Evolutionary conservation across 2,329 filamentous ascomycete species (phyloP).

Genomic region (Hypomyces perniciosus): DNA sequence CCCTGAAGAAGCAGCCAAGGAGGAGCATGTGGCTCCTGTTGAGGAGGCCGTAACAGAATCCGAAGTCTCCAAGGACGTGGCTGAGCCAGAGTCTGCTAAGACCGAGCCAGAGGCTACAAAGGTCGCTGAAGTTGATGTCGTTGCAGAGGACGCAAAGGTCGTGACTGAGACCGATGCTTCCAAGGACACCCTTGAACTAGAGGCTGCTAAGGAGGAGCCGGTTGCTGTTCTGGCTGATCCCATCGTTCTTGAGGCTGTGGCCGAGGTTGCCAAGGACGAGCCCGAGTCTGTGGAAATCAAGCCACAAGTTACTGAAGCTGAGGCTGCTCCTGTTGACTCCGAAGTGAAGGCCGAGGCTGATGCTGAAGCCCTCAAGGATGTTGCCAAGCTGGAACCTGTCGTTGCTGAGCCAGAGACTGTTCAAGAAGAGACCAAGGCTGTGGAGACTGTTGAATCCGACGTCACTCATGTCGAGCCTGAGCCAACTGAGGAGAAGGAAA

Average conservation of each 20-base stretch:
- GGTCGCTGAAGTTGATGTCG: slow-evolving; percentile 5
- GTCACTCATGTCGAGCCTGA: slow-evolving; percentile 1
- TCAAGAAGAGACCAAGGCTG: neutral
- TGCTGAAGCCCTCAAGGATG: slow-evolving; percentile 1
- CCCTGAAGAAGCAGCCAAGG: slow-evolving; percentile 7
- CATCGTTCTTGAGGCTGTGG: slow-evolving; percentile 10
- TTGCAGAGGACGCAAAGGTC: neutral
- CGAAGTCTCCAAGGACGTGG: neutral
- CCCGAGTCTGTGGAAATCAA: neutral
- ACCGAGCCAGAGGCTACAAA: slow-evolving; percentile 9
- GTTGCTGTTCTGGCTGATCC: neutral
- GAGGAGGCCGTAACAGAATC: slow-evolving; percentile 14
- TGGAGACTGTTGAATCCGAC: slow-evolving; percentile 1
- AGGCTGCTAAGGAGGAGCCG: neutral
- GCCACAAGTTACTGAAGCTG: neutral
- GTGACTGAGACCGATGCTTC: neutral
- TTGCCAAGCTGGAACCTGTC: neutral
- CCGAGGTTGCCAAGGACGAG: slow-evolving; percentile 15
- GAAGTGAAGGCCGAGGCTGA: slow-evolving; percentile 3
- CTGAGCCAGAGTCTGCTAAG: slow-evolving; percentile 6
- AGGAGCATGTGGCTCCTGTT: slow-evolving; percentile 18
- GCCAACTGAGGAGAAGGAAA: slow-evolving; percentile 4
- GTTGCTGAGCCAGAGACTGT: neutral
- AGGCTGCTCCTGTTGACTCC: slow-evolving; percentile 3
- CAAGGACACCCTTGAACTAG: neutral